A percentile compares a stretch with the other conserved stretches of the same genome.
Evolutionary conservation across 352 stramenopile species (phyloP).

Genomic region (Phytophthora hybrid): DNA sequence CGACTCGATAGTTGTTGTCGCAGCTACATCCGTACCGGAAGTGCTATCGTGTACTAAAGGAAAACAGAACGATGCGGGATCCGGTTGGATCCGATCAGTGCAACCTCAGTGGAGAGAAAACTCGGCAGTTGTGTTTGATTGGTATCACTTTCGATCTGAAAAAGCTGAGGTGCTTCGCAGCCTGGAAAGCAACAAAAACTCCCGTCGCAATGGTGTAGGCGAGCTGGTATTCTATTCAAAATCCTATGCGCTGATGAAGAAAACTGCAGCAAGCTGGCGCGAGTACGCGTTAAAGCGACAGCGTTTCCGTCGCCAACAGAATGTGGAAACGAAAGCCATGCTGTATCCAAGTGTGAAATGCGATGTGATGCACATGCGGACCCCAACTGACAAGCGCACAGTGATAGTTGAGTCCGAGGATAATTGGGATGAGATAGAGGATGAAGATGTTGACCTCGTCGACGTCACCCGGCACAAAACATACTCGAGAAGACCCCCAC

Average conservation of each 20-base stretch:
- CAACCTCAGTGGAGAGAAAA: conserved; percentile 36
- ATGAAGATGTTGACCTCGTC: conserved; percentile 35
- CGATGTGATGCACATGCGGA: conserved; percentile 41
- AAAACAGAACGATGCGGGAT: not conserved
- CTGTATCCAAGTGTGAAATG: conserved; percentile 31
- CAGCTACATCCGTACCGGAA: not conserved
- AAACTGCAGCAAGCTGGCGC: conserved; percentile 55
- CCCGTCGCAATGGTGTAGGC: conserved; percentile 8
- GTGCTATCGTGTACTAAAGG: not conserved
- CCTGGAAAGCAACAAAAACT: not conserved
- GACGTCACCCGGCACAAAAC: conserved; percentile 11
- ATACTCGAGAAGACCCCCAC: conserved; percentile 26
- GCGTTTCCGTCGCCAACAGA: conserved; percentile 26
- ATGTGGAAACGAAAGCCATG: conserved; percentile 26
- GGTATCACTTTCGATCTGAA: conserved; percentile 39
- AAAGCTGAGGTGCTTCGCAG: conserved; percentile 29
- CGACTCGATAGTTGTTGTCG: not conserved
- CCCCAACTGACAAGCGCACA: conserved; percentile 14
- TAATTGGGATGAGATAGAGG: conserved; percentile 22
- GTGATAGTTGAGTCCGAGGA: conserved; percentile 10
- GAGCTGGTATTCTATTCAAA: conserved; percentile 66
- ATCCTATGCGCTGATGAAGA: conserved; percentile 57
- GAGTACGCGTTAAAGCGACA: conserved; percentile 33
- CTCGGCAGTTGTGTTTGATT: conserved; percentile 35
- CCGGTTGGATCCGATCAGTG: conserved; percentile 22